These are phyloP conservation scores for Ophiognomonia clavigignenti-juglandacearum DNA, from an alignment of 2,329 filamentous ascomycete genomes.

Conservation along the genomic window DNA sequence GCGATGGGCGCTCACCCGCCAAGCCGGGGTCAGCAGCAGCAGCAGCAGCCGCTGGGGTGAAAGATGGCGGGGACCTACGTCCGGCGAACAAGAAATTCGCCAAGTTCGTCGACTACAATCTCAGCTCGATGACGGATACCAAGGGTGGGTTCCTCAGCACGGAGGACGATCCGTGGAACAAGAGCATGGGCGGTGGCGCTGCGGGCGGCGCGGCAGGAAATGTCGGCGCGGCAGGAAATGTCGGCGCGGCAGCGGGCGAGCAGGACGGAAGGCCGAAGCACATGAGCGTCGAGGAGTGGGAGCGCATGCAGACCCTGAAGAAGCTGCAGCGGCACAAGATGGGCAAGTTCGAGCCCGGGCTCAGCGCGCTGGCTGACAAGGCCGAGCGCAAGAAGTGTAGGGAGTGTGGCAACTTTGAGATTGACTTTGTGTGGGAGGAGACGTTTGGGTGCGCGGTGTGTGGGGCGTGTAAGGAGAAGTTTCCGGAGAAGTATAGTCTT, in stretches of 20 bases:
- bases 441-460: slow-evolving; percentile 74
- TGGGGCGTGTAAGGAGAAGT: slow-evolving; percentile 78
- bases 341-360: slow-evolving; percentile 82
- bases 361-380: slow-evolving; percentile 67
- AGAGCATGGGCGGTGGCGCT: slow-evolving; percentile 59
- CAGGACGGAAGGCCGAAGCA: slow-evolving; percentile 69
- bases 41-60: too few species aligned
- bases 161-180: slow-evolving; percentile 88
- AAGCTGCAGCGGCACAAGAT: slow-evolving; percentile 68
- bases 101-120: slow-evolving; percentile 96
- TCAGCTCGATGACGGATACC: slow-evolving; percentile 96
- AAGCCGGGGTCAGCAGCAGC: slow-evolving; percentile 31
- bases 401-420: slow-evolving; percentile 79
- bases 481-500: slow-evolving; percentile 88
- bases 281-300: slow-evolving; percentile 92
- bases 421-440: slow-evolving; percentile 94
- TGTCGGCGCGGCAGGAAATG: too few species aligned
- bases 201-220: slow-evolving; percentile 44
- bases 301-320: slow-evolving; percentile 70
- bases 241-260: too few species aligned
- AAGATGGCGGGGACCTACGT: slow-evolving; percentile 50
- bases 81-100: slow-evolving; percentile 78
- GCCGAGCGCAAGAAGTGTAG: slow-evolving; percentile 68
- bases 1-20: slow-evolving; percentile 58
- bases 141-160: slow-evolving; percentile 92